phyloP scores from a whole-genome alignment of 345 rosid genomes.

The Viola odorata region DNA sequence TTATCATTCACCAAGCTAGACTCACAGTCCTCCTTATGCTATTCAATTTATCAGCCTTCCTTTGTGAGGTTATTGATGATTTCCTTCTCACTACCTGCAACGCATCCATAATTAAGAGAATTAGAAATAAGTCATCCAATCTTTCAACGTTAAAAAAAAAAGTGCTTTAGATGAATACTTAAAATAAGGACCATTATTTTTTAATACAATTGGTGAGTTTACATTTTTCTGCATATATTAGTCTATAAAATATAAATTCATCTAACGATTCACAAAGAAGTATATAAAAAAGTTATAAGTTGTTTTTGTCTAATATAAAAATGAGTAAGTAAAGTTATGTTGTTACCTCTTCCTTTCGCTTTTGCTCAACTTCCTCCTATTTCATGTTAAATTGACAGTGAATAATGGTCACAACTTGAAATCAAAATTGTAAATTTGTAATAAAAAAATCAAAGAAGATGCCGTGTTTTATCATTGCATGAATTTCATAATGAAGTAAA shows the following conservation, averaged over 20 bases:
- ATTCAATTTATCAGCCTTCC: conserved; percentile 41
- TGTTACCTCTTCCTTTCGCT: conserved; percentile 50
- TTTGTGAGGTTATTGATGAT: conserved; percentile 21
- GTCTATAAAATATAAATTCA: too few species aligned
- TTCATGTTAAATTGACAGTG: neutral
- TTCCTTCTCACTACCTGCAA: conserved; percentile 40
- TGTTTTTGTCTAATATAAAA: too few species aligned
- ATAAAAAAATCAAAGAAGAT: neutral
- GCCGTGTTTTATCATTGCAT: neutral
- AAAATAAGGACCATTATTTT: neutral
- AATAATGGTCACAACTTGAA: neutral
- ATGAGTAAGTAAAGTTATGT: neutral
- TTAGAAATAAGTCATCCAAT: neutral
- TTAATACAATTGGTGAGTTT: neutral
- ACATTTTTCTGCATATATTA: too few species aligned
- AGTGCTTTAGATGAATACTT: neutral
- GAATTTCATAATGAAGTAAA: neutral
- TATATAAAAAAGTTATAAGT: too few species aligned
- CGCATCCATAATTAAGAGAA: neutral
- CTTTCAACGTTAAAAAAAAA: neutral
- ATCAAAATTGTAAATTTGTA: neutral
- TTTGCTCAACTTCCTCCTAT: conserved; percentile 53
- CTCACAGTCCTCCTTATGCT: conserved; percentile 52
- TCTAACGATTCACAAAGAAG: too few species aligned
- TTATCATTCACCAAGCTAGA: conserved; percentile 44